Base-by-base conservation (phyloP, 257 asterid genomes). In the Plantago elongata region DNA sequence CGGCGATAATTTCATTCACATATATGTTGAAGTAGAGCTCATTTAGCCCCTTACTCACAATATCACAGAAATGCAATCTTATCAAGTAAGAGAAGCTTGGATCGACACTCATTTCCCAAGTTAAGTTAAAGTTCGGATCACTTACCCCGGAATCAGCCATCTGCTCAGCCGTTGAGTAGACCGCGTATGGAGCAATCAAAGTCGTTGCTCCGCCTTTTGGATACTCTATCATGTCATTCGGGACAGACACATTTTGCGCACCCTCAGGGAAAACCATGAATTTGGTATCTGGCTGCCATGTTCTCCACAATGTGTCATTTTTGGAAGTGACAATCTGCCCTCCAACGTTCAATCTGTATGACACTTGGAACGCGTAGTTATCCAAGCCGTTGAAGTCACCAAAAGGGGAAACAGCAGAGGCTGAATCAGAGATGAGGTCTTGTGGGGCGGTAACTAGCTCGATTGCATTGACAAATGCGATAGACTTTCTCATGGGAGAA, bases 11-110 rank as follows among this genome's bases (percentile, higher is more conserved):
- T 10, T 78, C 87, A 17, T 92, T 92, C 42, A 92, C 16, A 61
- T 92, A 92, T 4, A 92, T 84, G 56, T 89, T 87, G 80, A 92
- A 92, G 83, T 89, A 89, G 9, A 92, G 88, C 93, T 92, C 89
- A 42, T 89, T 81, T 0, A 83, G 70, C 8, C 74, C 86, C 16
- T 57, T 79, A 62, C 99, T 89, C 47, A 83, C 85, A 13, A 89
- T 92, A 13, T 92, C 99, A 44, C 99, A 92, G 46, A 92, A 92
- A 63, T 89, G 99, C 52, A 89, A 71, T 13, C 97, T 79, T 37
- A 92, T 77, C 54, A 83, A 51, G 65, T 92, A 89, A 0, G 95
- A 84, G 59, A 89, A 92, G 72, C 81, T 77, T 2, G 97, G 88
- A 72, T 92, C 97, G 55, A 86, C 85, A 3, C 45, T 54, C 95